phyloP scores from a whole-genome alignment of 768 basidiomycete genomes.

The Phaffia tasmanica region DNA sequence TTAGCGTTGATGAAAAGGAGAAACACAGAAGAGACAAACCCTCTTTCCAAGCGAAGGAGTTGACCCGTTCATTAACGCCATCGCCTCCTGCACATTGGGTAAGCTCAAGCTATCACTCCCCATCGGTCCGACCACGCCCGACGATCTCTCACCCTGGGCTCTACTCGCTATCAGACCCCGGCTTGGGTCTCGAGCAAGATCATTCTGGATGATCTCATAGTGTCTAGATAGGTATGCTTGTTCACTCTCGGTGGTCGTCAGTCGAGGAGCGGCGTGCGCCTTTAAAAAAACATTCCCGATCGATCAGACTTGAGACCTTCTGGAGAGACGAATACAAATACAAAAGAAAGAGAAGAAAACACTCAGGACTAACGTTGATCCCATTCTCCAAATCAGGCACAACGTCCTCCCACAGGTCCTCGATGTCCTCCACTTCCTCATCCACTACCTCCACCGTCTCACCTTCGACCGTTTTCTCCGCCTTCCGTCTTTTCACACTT shows the following conservation, averaged over 20 bases:
- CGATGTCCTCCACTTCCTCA: conserved; percentile 50
- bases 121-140: conserved; percentile 83
- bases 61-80: conserved; percentile 70
- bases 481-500: conserved; percentile 33
- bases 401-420: conserved; percentile 55
- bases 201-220: conserved; percentile 83
- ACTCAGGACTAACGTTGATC: conserved; percentile 1
- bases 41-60: neutral
- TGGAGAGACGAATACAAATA: conserved; percentile 3
- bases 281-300: conserved; percentile 34
- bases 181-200: conserved; percentile 81
- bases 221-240: conserved; percentile 83
- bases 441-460: conserved; percentile 38
- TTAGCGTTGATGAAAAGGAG: neutral
- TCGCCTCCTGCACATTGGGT: conserved; percentile 75
- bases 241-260: conserved; percentile 74
- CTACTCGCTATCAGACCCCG: conserved; percentile 30
- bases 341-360: neutral
- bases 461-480: conserved; percentile 52
- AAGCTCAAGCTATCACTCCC: conserved; percentile 73
- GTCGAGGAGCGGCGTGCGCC: conserved; percentile 57
- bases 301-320: conserved; percentile 7
- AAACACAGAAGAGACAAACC: neutral
- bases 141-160: conserved; percentile 18
- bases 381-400: conserved; percentile 54